These are phyloP conservation scores for Puccinia coronata DNA, from an alignment of 1,284 basidiomycete genomes.

Conservation along the genomic window DNA sequence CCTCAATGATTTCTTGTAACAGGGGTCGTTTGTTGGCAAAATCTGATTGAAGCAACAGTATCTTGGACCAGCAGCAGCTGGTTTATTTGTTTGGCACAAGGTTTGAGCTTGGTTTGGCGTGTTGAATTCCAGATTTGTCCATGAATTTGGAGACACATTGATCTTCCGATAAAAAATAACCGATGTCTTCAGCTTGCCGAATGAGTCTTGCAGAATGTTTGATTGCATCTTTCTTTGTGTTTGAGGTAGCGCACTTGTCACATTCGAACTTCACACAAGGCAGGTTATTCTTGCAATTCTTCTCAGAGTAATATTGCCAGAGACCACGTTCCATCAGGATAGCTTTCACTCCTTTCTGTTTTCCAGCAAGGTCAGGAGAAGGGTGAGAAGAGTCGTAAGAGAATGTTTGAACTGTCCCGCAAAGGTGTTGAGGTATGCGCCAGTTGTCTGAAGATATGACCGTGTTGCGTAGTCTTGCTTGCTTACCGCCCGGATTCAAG, in stretches of 20 bases:
- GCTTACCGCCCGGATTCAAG: slow-evolving; percentile 14
- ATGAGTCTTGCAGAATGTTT: not conserved
- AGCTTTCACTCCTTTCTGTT: not conserved
- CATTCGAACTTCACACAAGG: not conserved
- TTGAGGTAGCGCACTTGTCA: not conserved
- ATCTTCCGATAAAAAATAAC: slow-evolving; percentile 11
- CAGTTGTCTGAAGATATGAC: slow-evolving; percentile 2
- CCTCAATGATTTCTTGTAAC: not conserved
- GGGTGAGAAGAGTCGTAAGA: not conserved
- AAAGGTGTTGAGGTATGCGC: not conserved
- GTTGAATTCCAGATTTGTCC: too few relatives aligned
- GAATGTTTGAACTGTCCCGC: not conserved
- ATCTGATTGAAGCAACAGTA: slow-evolving; percentile 7
- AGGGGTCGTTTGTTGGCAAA: slow-evolving; percentile 1
- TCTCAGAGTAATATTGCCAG: not conserved
- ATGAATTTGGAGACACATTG: not conserved
- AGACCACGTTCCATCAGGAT: not conserved
- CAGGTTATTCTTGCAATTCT: not conserved
- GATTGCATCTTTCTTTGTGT: not conserved
- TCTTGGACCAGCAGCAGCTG: slow-evolving; percentile 3
- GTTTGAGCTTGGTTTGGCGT: not conserved
- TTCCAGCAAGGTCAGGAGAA: not conserved
- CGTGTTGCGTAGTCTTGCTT: not conserved
- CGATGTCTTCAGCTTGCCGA: not conserved
- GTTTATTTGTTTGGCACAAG: too few relatives aligned